Base-by-base conservation (phyloP, 371 early-diverging fungal species). In the Blakeslea trispora region DNA sequence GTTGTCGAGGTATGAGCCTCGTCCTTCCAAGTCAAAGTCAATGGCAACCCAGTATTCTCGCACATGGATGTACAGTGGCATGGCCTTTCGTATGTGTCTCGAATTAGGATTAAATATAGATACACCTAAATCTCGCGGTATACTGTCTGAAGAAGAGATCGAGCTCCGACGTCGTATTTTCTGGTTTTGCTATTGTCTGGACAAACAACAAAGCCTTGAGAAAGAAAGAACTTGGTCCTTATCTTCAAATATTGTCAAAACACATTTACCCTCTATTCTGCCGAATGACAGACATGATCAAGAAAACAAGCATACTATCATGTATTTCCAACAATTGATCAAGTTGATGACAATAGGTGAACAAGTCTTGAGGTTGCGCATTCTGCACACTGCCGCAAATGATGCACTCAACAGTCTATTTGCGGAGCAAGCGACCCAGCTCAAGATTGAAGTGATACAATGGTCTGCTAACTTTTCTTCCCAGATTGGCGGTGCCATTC, bases 81-180 rank as follows among this genome's bases (percentile, higher is more conserved):
- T 77, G 78, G 74, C 72, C 10, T 63, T 63, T n/a, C 72, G 78
- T 18, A 77, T 77, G 78, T 69, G 71, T 24, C 50, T 74, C 32
- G 78, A 67, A 39, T 61, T 71, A 5, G 71, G 71, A 10, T 43
- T 71, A 13, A 61, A 66, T 43, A 22, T 63, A 11, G 63, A 62
- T 15, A 53, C 65, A 2, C 43, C 52, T 24, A 19, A 41, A 18
- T 32, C 57, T 31, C 46, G 53, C 1, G 28, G 18, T 14, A 18
- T 31, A 1, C 34, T 66, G 18, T 28, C 63, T 8, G 3, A 13
- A 0, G 59, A 59, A 17, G 59, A 54, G 11, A 46, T 58, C n/a
- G 68, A 71, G 46, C 35, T 68, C 41, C 49, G 68, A 4, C 32
- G 68, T 41, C 44, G 72, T 31, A 47, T 68, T 5, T 64, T 71